These are phyloP conservation scores for Diplodia corticola DNA, from an alignment of 2,329 filamentous ascomycete species.

Conservation along the genomic window DNA sequence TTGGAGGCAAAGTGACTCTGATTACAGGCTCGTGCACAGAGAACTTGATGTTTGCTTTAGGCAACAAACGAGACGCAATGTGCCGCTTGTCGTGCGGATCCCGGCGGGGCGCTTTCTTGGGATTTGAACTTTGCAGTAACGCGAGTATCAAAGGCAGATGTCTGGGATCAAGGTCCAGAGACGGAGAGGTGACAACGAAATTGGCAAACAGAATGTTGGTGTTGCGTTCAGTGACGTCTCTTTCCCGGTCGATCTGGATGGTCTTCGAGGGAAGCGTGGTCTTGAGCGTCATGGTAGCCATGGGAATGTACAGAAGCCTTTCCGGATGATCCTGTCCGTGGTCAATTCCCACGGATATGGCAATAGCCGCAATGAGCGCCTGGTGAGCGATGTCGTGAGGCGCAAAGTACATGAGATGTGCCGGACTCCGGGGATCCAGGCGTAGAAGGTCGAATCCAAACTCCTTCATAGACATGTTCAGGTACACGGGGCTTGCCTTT, in stretches of 20 bases:
- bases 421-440: slow-evolving; percentile 86
- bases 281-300: slow-evolving; percentile 93
- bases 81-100: slow-evolving; percentile 49
- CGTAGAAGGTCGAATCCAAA: slow-evolving; percentile 90
- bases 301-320: slow-evolving; percentile 87
- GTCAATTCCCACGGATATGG: slow-evolving; percentile 87
- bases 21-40: slow-evolving; percentile 96
- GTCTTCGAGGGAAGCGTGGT: slow-evolving; percentile 95
- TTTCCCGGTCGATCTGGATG: slow-evolving; percentile 71
- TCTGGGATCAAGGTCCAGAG: slow-evolving; percentile 86
- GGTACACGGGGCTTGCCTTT: slow-evolving; percentile 65
- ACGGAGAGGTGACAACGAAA: slow-evolving; percentile 92
- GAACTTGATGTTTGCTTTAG: slow-evolving; percentile 91
- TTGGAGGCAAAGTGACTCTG: slow-evolving; percentile 81
- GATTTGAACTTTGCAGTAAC: slow-evolving; percentile 59
- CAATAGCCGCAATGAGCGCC: slow-evolving; percentile 86
- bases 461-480: slow-evolving; percentile 94
- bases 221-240: slow-evolving; percentile 79
- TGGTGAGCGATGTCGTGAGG: slow-evolving; percentile 92
- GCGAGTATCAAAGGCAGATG: slow-evolving; percentile 84
- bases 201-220: slow-evolving; percentile 97
- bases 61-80: slow-evolving; percentile 84
- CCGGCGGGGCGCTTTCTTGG: slow-evolving; percentile 2
- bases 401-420: slow-evolving; percentile 98
- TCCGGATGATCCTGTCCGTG: slow-evolving; percentile 85